These are phyloP conservation scores for Bolboschoenoplectus hybrid DNA, from an alignment of 202 grass and related monocot genomes.

Conservation along the genomic window DNA sequence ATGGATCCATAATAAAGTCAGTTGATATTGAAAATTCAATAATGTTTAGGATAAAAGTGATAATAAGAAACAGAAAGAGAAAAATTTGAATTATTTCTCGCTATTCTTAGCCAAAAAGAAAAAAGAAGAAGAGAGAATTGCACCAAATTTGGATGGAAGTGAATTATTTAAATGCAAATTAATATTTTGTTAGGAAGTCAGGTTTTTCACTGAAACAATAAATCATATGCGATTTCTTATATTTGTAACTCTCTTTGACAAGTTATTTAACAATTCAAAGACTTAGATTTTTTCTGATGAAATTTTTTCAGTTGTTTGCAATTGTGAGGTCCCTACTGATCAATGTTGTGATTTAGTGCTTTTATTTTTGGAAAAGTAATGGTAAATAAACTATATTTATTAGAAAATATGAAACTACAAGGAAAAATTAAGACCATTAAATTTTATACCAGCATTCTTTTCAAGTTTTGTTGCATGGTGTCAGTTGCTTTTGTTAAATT, in stretches of 20 bases:
- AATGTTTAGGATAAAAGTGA: not conserved
- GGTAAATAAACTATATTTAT: not conserved
- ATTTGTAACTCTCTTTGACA: not conserved
- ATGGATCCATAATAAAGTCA: conserved; percentile 5
- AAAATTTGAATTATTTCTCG: not conserved
- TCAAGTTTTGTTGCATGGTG: no score
- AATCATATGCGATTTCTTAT: not conserved
- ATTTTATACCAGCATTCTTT: not conserved
- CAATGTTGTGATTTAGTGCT: not conserved
- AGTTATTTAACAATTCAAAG: not conserved
- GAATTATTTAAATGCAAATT: not conserved
- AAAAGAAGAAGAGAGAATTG: not conserved
- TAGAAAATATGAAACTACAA: not conserved
- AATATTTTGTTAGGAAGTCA: no score
- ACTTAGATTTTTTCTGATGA: not conserved
- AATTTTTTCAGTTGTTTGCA: not conserved
- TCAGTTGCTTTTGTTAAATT: no score
- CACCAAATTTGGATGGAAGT: not conserved
- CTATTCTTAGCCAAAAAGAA: not conserved
- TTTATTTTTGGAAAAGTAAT: not conserved
- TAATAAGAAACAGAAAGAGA: not conserved
- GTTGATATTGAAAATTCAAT: not conserved
- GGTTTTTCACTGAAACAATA: not conserved
- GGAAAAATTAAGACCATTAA: not conserved
- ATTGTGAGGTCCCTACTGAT: not conserved